Evolutionary conservation across 805 yeast genomes (phyloP), one percentile per base, ranked within the genome.

Genomic region (Hanseniaspora valbyensis): DNA sequence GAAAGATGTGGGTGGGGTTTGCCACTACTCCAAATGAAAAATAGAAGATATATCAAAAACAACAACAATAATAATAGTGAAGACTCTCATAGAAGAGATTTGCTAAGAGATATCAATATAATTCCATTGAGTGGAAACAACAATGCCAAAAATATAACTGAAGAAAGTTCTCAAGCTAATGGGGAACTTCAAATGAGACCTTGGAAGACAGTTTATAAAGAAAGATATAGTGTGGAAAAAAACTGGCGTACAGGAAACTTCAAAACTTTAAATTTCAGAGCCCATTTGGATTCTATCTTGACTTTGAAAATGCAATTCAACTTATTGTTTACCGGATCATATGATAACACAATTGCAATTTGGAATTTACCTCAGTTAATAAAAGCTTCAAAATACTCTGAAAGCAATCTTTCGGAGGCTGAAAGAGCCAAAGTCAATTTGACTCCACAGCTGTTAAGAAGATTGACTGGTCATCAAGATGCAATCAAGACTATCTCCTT

Each of bases 1-100:
- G 95, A 96, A 36, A 86, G 86, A 61, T 92, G 98, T 68, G 98
- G 98, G 14, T 92, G 98, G 98, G 98, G 98, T 4, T 72, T 92
- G 56, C 98, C 98, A 2, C 69, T 92, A 53, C 76, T 92, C 78
- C 95, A 88, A 60, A 86, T 88, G 79, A 83, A 81, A 62, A 72
- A 83, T 50, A 82, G 81, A 1, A 66, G 83, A 54, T 53, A 49
- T 29, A 44, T 50, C 13, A 29, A 36, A 28, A 42, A 34, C 24
- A 19, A 22, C 7, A 41, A 41, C 7, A 37, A 30, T 13, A 8
- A 33, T 12, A 19, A 28, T n/a, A 29, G 45, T 9, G 33, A 40
- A 7, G 29, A 41, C 25, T 4, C 22, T 8, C 42, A 39, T 26
- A 32, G 51, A 40, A 48, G 43, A 40, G 51, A 48, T 16, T 12